Conservation (phyloP, 495 filamentous ascomycete genomes). For the Penicillium roqueforti region DNA sequence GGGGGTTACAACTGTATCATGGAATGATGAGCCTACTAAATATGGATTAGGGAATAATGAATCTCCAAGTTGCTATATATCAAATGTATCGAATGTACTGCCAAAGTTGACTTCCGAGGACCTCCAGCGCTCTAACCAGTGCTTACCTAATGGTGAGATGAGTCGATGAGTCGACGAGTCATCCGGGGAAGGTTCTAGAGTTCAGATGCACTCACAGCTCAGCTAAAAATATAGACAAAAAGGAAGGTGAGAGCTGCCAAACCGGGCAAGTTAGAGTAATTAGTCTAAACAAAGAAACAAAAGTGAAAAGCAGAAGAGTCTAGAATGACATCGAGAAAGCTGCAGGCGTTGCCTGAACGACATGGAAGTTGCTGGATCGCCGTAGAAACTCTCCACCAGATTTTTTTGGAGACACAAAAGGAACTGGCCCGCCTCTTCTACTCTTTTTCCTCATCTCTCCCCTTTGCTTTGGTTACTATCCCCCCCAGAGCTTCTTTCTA, state of each 20-base stretch:
- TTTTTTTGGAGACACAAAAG: conserved; percentile 38
- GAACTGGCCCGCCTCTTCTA: conserved; percentile 14
- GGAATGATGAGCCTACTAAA: neutral
- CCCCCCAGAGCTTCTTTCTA: conserved; percentile 17
- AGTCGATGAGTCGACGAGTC: neutral
- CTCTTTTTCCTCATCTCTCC: conserved; percentile 17
- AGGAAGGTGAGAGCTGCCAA: neutral
- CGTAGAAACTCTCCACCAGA: conserved; percentile 40
- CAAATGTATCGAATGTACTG: no score
- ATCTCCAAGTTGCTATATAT: neutral
- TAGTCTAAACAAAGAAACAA: neutral
- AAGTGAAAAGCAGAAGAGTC: conserved; percentile 18
- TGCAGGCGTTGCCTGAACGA: conserved; percentile 24
- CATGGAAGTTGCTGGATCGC: conserved; percentile 47
- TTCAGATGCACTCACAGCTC: neutral
- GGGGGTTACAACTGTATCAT: neutral
- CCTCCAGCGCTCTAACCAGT: no score
- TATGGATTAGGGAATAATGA: neutral
- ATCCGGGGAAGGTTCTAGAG: neutral
- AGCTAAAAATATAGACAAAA: neutral
- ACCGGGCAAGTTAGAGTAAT: neutral
- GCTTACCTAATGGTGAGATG: neutral
- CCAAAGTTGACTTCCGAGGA: neutral
- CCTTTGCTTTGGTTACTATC: conserved; percentile 22
- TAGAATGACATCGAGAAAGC: conserved; percentile 22